A percentile compares a stretch with the other conserved stretches of the same genome.
Conservation (phyloP, 352 stramenopile genomes). For the Plasmopara viticola region DNA sequence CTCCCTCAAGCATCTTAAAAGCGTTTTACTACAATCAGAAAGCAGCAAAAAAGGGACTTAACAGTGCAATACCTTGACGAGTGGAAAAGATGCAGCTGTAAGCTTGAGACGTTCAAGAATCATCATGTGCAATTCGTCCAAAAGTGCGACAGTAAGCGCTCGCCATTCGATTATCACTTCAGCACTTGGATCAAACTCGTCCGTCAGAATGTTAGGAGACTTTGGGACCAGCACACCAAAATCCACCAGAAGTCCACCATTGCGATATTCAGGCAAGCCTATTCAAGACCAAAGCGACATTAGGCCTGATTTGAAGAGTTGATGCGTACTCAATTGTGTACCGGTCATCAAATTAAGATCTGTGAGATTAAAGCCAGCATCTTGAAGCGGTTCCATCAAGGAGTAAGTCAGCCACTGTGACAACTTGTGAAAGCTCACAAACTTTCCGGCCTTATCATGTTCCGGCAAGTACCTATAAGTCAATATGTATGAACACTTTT, state of each 20-base stretch:
- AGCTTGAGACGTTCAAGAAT: conserved; percentile 61
- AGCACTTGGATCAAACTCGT: conserved; percentile 53
- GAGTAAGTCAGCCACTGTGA: conserved; percentile 88
- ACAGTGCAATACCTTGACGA: conserved; percentile 63
- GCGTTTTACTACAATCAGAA: background rate
- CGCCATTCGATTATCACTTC: conserved; percentile 85
- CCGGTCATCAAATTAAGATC: conserved; percentile 64
- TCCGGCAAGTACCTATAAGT: conserved; percentile 38
- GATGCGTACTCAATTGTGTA: conserved; percentile 2
- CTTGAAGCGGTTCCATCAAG: conserved; percentile 79
- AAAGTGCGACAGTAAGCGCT: conserved; percentile 69
- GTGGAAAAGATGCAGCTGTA: conserved; percentile 64
- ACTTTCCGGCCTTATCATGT: conserved; percentile 42
- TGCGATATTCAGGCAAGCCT: conserved; percentile 81
- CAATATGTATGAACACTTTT: background rate
- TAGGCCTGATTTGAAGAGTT: too few species aligned
- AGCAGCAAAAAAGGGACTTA: background rate
- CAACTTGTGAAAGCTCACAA: conserved; percentile 86
- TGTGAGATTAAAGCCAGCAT: conserved; percentile 73
- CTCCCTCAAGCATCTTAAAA: conserved; percentile 71
- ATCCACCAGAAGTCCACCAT: conserved; percentile 76
- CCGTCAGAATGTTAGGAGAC: conserved; percentile 38
- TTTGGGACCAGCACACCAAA: conserved; percentile 75
- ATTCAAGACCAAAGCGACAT: too few species aligned
- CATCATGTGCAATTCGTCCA: conserved; percentile 70